These are phyloP conservation scores for Infundibulicybe gibba DNA, from an alignment of 768 basidiomycete genomes.

Conservation along the genomic window DNA sequence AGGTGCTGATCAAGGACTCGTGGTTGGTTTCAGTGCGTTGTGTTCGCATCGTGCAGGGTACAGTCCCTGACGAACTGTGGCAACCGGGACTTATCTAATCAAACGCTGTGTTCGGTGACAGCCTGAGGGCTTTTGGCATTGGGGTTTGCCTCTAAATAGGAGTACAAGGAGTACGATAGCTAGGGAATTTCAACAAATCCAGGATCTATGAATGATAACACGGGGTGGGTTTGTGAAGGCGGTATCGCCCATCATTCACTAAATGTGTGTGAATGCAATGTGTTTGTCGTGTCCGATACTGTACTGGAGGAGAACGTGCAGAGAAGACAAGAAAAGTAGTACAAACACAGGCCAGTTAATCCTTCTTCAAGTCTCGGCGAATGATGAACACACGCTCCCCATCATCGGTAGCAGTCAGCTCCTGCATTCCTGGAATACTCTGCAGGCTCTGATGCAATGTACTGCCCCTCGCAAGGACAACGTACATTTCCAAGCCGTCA, in stretches of 20 bases:
- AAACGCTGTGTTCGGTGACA: no score
- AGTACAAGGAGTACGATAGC: no score
- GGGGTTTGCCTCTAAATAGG: no score
- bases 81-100: no score
- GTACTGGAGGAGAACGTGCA: not conserved
- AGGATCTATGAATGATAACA: no score
- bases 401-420: conserved; percentile 56
- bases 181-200: no score
- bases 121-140: no score
- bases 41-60: no score
- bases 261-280: not conserved
- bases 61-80: no score
- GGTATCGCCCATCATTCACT: not conserved
- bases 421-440: conserved; percentile 52
- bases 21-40: no score
- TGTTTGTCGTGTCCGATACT: no score
- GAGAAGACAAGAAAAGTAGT: not conserved
- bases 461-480: conserved; percentile 74
- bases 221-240: not conserved
- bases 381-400: conserved; percentile 78
- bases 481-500: conserved; percentile 90
- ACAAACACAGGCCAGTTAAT: conserved; percentile 32
- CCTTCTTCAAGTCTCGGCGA: conserved; percentile 79
- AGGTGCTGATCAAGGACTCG: no score
- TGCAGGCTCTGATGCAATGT: conserved; percentile 52